phyloP scores from a whole-genome alignment of 306 rosid species.

The Fragaria nilgerrensis region DNA sequence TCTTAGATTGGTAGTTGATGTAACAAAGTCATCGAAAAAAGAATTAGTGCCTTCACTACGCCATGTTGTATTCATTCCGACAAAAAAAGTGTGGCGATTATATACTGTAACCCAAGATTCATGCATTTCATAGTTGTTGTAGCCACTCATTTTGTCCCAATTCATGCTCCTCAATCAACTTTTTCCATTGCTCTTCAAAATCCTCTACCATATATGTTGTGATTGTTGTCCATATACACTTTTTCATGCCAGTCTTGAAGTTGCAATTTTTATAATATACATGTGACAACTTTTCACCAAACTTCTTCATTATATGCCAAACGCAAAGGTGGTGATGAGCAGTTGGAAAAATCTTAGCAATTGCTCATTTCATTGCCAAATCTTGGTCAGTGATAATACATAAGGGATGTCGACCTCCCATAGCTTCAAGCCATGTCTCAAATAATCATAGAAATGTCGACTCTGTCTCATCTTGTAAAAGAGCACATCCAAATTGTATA shows the following conservation, averaged over 20 bases:
- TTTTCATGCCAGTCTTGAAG: neutral
- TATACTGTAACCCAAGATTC: neutral
- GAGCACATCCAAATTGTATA: conserved; percentile 3
- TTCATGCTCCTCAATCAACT: neutral
- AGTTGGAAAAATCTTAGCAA: neutral
- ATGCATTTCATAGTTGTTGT: neutral
- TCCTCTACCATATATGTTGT: neutral
- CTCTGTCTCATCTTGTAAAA: conserved; percentile 12
- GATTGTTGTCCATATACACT: neutral
- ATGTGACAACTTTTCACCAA: neutral
- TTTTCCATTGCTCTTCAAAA: neutral
- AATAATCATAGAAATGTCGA: neutral
- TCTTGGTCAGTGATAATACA: neutral
- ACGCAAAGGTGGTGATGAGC: neutral
- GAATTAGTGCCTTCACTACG: neutral
- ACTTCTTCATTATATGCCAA: neutral
- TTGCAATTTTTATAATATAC: neutral
- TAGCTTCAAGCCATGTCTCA: conserved; percentile 7
- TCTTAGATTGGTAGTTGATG: neutral
- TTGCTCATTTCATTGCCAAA: neutral
- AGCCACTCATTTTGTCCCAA: neutral
- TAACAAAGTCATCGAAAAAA: neutral
- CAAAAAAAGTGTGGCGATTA: neutral
- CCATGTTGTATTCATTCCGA: neutral
- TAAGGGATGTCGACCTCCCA: neutral